phyloP scores from a whole-genome alignment of 306 rosid species.

The Vicia faba region DNA sequence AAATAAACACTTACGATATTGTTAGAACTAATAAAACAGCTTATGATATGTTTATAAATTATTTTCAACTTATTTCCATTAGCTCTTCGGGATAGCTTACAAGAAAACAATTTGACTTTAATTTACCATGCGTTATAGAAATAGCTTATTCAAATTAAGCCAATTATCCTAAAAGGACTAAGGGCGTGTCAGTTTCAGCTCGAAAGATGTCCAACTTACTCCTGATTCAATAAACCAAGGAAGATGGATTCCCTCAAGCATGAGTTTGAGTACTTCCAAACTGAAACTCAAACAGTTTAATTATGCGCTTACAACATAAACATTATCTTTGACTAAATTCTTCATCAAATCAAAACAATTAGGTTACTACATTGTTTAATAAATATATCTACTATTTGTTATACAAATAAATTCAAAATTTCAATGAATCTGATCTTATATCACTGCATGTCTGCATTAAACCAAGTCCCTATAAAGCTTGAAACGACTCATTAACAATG shows the following conservation, averaged over 20 bases:
- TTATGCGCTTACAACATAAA: background rate
- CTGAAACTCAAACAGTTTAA: background rate
- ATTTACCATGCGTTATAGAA: too few species aligned
- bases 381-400: background rate
- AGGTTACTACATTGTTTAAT: background rate
- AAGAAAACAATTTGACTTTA: too few species aligned
- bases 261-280: background rate
- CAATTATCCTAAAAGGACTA: too few species aligned
- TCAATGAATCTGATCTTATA: background rate
- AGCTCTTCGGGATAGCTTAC: too few species aligned
- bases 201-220: background rate
- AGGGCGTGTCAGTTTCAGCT: background rate
- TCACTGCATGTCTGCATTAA: background rate
- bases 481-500: constrained; percentile 6
- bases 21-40: too few species aligned
- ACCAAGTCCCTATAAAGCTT: background rate
- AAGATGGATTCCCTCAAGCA: background rate
- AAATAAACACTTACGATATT: too few species aligned
- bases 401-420: constrained; percentile 13
- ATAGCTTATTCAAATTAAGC: too few species aligned
- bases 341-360: background rate
- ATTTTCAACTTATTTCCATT: too few species aligned
- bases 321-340: background rate
- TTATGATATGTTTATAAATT: too few species aligned
- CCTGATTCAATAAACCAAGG: background rate